These are phyloP conservation scores for Microsporum audouinii DNA, from an alignment of 2,329 filamentous ascomycete species.

Conservation along the genomic window DNA sequence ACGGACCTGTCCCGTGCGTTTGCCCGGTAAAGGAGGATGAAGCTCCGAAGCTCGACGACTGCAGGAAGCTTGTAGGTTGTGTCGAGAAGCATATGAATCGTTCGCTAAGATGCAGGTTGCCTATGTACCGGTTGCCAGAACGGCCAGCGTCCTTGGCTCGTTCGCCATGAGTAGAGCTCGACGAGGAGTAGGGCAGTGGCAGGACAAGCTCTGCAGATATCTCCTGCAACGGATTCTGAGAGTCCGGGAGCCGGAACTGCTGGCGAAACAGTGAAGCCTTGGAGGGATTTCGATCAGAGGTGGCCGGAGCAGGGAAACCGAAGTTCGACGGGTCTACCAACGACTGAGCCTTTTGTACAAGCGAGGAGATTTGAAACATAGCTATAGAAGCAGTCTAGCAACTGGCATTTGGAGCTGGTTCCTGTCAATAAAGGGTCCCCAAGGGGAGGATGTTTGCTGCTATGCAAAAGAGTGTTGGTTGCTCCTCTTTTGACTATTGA, in stretches of 20 bases:
- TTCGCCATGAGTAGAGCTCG: constrained; percentile 49
- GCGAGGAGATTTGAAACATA: constrained; percentile 59
- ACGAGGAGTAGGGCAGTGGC: constrained; percentile 51
- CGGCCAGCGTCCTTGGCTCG: constrained; percentile 45
- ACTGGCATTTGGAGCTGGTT: neutral
- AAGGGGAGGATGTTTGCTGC: too few species aligned
- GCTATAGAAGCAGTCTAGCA: neutral
- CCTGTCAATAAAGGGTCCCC: neutral
- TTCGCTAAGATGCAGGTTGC: constrained; percentile 88
- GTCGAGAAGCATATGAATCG: constrained; percentile 95
- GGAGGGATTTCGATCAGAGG: constrained; percentile 69
- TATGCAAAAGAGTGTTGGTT: too few species aligned
- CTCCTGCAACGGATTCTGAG: constrained; percentile 87
- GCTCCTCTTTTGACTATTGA: too few species aligned
- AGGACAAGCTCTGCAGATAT: constrained; percentile 94
- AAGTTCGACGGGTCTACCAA: constrained; percentile 82
- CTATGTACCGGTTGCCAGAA: constrained; percentile 72
- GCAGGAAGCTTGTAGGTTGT: constrained; percentile 74
- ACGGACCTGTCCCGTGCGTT: constrained; percentile 82
- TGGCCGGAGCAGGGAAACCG: constrained; percentile 58
- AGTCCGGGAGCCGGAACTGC: constrained; percentile 88
- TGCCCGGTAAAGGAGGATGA: constrained; percentile 83
- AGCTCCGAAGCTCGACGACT: constrained; percentile 63
- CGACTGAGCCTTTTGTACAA: constrained; percentile 92
- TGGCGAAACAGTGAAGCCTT: constrained; percentile 88